phyloP scores from a whole-genome alignment of 345 rosid species.

The Salix dunnii region DNA sequence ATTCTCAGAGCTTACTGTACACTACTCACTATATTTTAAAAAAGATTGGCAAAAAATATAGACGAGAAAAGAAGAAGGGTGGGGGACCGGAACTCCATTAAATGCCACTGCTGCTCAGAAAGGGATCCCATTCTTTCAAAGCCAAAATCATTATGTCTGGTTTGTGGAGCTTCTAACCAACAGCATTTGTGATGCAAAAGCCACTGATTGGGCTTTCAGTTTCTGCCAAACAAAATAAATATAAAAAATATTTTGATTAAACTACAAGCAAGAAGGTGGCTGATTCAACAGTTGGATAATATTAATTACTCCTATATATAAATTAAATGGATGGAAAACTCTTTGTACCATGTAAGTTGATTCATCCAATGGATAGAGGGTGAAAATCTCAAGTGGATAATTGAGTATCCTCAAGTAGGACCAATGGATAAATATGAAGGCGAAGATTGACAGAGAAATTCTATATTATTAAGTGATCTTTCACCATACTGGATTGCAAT shows the following conservation, averaged over 20 bases:
- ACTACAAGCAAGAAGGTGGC: slow-evolving; percentile 14
- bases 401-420: slow-evolving; percentile 4
- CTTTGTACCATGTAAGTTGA: neutral
- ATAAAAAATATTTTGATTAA: slow-evolving; percentile 12
- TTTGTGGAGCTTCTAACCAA: slow-evolving; percentile 35
- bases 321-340: neutral
- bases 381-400: slow-evolving; percentile 3
- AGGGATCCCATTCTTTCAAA: slow-evolving; percentile 35
- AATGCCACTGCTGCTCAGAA: slow-evolving; percentile 18
- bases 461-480: slow-evolving; percentile 13
- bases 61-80: neutral
- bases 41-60: neutral
- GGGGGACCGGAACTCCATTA: slow-evolving; percentile 41
- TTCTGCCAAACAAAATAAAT: neutral
- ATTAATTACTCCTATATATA: neutral
- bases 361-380: neutral
- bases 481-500: slow-evolving; percentile 13
- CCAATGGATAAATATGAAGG: neutral
- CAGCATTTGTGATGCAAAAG: slow-evolving; percentile 13
- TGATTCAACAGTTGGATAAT: neutral
- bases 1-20: slow-evolving; percentile 3
- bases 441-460: slow-evolving; percentile 9
- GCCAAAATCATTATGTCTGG: slow-evolving; percentile 34
- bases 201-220: slow-evolving; percentile 10
- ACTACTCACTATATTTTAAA: neutral